phyloP scores from a whole-genome alignment of 371 early-diverging fungal species.

The Chytridiales sp. region DNA sequence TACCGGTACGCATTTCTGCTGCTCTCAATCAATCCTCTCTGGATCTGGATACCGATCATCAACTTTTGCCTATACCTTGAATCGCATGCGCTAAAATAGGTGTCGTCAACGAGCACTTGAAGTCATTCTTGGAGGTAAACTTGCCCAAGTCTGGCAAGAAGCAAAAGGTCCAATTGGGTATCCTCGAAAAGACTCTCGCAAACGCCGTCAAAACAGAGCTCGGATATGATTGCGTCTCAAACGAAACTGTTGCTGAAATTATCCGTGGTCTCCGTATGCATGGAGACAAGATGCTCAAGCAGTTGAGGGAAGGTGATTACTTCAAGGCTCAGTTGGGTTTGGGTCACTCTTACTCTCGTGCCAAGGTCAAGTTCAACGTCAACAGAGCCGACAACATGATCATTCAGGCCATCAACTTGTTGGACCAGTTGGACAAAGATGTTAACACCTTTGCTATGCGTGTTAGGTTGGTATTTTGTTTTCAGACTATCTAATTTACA shows the following conservation, averaged over 20 bases:
- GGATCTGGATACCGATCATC: too few relatives aligned
- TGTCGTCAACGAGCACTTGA: slow-evolving; percentile 77
- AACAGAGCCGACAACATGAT: slow-evolving; percentile 91
- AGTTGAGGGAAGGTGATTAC: slow-evolving; percentile 88
- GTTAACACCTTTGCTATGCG: slow-evolving; percentile 93
- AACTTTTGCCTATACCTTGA: not conserved
- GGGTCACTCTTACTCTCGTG: slow-evolving; percentile 96
- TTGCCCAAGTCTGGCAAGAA: slow-evolving; percentile 76
- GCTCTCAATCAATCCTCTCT: too few relatives aligned
- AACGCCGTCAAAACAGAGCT: slow-evolving; percentile 80
- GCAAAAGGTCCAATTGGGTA: slow-evolving; percentile 74
- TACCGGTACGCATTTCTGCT: too few relatives aligned
- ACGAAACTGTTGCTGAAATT: slow-evolving; percentile 77
- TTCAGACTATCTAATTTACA: not conserved
- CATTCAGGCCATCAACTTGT: slow-evolving; percentile 84
- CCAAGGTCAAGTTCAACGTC: slow-evolving; percentile 98
- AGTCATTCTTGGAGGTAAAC: slow-evolving; percentile 92
- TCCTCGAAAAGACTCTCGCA: slow-evolving; percentile 90
- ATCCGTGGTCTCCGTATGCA: slow-evolving; percentile 91
- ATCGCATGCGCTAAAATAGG: slow-evolving; percentile 48
- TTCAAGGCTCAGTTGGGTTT: slow-evolving; percentile 94
- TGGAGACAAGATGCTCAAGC: slow-evolving; percentile 83
- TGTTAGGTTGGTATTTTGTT: slow-evolving; percentile 42
- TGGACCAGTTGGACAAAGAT: slow-evolving; percentile 95
- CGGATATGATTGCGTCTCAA: slow-evolving; percentile 74